These are phyloP conservation scores for Tribonema minus DNA, from an alignment of 108 stramenopile species.

Conservation along the genomic window DNA sequence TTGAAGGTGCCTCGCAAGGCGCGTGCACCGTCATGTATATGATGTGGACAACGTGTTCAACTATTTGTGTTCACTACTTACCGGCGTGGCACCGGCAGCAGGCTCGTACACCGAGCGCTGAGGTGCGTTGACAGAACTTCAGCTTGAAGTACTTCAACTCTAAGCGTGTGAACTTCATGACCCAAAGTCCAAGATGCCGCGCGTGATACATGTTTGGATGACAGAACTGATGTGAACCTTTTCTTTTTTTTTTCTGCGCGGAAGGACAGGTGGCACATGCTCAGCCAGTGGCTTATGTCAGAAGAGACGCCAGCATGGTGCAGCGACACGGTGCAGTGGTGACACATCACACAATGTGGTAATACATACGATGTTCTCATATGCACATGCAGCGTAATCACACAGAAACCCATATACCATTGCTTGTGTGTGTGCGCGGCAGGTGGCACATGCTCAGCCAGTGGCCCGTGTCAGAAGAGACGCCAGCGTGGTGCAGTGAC, in stretches of 20 bases:
- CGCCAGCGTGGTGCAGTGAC: background rate
- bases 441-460: background rate
- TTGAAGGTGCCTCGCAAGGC: constrained; percentile 56
- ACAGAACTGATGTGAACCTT: too few relatives aligned
- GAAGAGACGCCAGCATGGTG: background rate
- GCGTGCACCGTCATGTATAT: constrained; percentile 91
- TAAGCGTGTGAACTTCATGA: background rate
- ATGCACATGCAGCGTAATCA: background rate
- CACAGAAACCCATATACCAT: too few relatives aligned
- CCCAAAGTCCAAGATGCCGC: too few relatives aligned
- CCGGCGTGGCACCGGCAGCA: constrained; percentile 79
- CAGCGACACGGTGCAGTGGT: constrained; percentile 65
- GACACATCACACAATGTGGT: too few relatives aligned
- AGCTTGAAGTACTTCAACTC: background rate
- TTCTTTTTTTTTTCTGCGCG: too few relatives aligned
- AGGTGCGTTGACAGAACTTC: background rate
- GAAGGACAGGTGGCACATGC: background rate
- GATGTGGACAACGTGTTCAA: too few relatives aligned
- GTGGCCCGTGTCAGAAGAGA: background rate
- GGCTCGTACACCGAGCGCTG: background rate
- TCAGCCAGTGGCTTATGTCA: background rate
- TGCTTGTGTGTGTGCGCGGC: too few relatives aligned
- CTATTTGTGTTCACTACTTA: constrained; percentile 89
- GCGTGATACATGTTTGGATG: too few relatives aligned
- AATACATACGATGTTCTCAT: too few relatives aligned